phyloP scores from a whole-genome alignment of 495 filamentous ascomycete species.

The Penicillium mononematosum region DNA sequence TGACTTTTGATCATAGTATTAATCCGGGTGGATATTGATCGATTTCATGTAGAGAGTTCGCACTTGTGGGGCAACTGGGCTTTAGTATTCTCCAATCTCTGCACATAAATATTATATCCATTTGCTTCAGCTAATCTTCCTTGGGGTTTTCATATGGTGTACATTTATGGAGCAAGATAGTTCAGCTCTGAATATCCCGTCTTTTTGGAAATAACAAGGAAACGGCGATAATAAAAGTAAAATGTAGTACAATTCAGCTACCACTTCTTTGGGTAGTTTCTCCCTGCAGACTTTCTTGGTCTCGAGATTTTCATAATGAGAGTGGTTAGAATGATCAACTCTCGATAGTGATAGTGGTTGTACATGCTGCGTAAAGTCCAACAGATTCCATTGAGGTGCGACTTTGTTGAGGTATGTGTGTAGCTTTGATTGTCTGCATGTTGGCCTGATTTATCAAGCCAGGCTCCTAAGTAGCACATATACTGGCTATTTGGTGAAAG shows the following conservation, averaged over 20 bases:
- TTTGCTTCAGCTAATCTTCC: neutral
- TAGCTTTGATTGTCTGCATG: neutral
- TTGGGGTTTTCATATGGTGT: neutral
- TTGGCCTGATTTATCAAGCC: neutral
- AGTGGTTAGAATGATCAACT: neutral
- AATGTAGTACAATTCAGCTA: neutral
- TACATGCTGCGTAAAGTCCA: neutral
- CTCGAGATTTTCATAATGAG: neutral
- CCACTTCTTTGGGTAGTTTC: neutral
- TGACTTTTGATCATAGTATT: conserved; percentile 1
- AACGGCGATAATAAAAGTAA: neutral
- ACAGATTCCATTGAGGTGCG: neutral
- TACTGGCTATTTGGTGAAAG: neutral
- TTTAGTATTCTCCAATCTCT: neutral
- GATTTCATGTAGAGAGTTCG: neutral
- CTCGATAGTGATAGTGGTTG: neutral
- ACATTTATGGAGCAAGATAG: neutral
- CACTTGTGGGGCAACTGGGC: neutral
- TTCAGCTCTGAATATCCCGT: neutral
- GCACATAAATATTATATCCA: neutral
- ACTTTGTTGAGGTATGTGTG: neutral
- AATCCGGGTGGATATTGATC: neutral
- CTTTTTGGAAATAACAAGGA: neutral
- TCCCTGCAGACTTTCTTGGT: neutral
- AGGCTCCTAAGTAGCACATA: neutral